phyloP scores from a whole-genome alignment of 768 basidiomycete species.

The Aureoboletus auriporus region DNA sequence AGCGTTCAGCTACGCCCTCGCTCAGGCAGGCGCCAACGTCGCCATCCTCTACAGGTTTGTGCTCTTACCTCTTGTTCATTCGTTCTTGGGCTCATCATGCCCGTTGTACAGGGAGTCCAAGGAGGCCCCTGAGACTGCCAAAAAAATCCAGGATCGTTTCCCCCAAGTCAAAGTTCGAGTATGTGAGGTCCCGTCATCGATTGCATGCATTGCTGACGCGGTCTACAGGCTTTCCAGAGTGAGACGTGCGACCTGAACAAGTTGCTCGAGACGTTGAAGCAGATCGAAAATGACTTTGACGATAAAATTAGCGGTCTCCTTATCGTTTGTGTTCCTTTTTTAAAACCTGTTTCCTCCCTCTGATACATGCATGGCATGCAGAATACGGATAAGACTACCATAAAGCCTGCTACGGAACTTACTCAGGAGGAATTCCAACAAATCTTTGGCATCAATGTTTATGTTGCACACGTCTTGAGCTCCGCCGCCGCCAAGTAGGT shows the following conservation, averaged over 20 bases:
- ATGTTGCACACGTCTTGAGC: slow-evolving; percentile 61
- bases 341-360: fast-evolving
- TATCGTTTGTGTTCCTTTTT: slow-evolving; percentile 35
- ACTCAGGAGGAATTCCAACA: slow-evolving; percentile 49
- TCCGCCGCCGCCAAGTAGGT: slow-evolving; percentile 53
- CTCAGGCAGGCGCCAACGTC: slow-evolving; percentile 52
- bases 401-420: slow-evolving; percentile 59
- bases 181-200: neutral
- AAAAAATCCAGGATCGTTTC: slow-evolving; percentile 44
- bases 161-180: slow-evolving; percentile 38
- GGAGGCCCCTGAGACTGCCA: slow-evolving; percentile 46
- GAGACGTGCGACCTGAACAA: slow-evolving; percentile 49
- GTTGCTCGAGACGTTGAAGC: slow-evolving; percentile 41
- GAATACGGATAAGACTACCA: slow-evolving; percentile 61
- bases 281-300: slow-evolving; percentile 45
- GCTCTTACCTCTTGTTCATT: no score
- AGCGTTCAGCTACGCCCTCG: slow-evolving; percentile 50
- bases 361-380: slow-evolving; percentile 11
- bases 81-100: neutral
- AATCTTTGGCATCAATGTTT: slow-evolving; percentile 60
- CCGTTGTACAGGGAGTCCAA: slow-evolving; percentile 36
- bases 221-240: slow-evolving; percentile 53
- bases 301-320: slow-evolving; percentile 49
- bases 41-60: slow-evolving; percentile 57
- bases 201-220: no score